phyloP scores from a whole-genome alignment of 345 rosid species.

The Eucalyptus marginata region DNA sequence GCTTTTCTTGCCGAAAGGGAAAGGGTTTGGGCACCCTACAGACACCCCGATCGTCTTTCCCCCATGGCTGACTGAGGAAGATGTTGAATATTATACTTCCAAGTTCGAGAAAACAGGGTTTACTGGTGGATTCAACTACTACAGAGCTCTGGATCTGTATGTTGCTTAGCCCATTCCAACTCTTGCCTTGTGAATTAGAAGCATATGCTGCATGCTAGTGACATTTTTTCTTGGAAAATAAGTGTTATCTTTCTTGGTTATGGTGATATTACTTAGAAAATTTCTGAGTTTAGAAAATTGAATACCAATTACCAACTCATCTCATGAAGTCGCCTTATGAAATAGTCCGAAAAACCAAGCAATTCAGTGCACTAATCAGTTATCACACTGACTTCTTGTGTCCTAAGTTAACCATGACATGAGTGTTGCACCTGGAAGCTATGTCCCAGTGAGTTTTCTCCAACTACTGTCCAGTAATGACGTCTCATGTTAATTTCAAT shows the following conservation, averaged over 20 bases:
- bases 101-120: slow-evolving; percentile 55
- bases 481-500: background rate
- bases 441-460: background rate
- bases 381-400: background rate
- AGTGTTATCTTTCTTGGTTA: background rate
- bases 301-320: background rate
- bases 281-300: background rate
- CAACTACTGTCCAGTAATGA: background rate
- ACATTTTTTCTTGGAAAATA: background rate
- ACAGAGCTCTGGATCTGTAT: slow-evolving; percentile 55
- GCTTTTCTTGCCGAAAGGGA: slow-evolving; percentile 32
- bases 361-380: background rate
- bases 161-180: background rate
- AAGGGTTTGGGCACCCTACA: slow-evolving; percentile 15
- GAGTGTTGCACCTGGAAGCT: background rate
- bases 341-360: background rate
- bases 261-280: background rate
- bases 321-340: background rate
- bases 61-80: slow-evolving; percentile 57
- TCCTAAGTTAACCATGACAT: background rate
- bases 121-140: slow-evolving; percentile 75
- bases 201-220: background rate
- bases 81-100: slow-evolving; percentile 27
- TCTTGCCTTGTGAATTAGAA: background rate
- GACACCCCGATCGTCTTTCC: slow-evolving; percentile 29